Evolutionary conservation across 106 monocot genomes (phyloP).

Genomic region (Dendrobium chrysotoxum): DNA sequence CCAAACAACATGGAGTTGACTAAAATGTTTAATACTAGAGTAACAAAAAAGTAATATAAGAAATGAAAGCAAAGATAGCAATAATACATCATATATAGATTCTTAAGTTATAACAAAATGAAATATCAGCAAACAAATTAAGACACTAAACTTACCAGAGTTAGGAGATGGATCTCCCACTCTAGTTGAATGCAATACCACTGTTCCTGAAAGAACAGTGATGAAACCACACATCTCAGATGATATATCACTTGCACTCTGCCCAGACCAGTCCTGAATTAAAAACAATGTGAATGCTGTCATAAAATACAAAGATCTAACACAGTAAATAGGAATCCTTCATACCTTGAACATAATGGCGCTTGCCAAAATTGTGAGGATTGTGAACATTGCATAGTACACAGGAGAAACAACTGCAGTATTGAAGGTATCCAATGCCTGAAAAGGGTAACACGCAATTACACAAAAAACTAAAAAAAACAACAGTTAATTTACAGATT

Average conservation of each 20-base stretch:
- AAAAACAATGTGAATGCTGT: background rate
- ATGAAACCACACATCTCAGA: slow-evolving; percentile 88
- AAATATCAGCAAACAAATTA: background rate
- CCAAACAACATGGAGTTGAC: background rate
- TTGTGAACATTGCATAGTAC: slow-evolving; percentile 92
- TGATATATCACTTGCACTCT: slow-evolving; percentile 69
- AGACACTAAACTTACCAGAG: slow-evolving; percentile 25
- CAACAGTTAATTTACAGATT: background rate
- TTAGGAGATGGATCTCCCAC: slow-evolving; percentile 45
- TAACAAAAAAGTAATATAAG: background rate
- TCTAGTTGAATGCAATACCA: slow-evolving; percentile 72
- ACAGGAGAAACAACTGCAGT: slow-evolving; percentile 88
- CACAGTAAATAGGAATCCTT: background rate
- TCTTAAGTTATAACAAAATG: background rate
- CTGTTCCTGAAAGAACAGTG: slow-evolving; percentile 80
- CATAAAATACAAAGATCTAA: background rate
- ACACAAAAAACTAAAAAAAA: background rate
- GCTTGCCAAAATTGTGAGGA: slow-evolving; percentile 79
- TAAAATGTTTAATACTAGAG: background rate
- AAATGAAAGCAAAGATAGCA: background rate
- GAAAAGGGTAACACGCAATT: slow-evolving; percentile 11
- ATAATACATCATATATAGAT: background rate
- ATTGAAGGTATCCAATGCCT: slow-evolving; percentile 94
- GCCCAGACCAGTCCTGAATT: slow-evolving; percentile 80
- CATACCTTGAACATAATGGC: slow-evolving; percentile 94